Conservation (phyloP, 2,329 filamentous ascomycete genomes). For the Bipolaris gigantea region DNA sequence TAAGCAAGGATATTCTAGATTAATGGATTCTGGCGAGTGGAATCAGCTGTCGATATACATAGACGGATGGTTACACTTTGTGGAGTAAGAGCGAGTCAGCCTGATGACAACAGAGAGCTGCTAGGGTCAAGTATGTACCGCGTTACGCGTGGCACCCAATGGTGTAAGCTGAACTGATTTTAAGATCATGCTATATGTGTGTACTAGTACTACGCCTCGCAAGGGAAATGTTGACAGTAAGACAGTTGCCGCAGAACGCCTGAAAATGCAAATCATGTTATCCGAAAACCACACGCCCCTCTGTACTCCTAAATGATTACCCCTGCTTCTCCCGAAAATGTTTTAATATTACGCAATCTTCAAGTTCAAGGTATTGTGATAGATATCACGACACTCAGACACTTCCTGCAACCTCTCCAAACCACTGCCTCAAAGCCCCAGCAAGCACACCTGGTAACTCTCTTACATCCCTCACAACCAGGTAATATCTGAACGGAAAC, state of each 20-base stretch:
- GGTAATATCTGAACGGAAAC: constrained; percentile 96
- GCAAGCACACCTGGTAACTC: constrained; percentile 89
- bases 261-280: not conserved
- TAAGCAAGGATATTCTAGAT: no score
- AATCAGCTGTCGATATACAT: no score
- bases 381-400: constrained; percentile 4
- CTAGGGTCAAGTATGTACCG: not conserved
- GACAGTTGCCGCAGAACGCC: not conserved
- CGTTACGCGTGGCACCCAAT: no score
- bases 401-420: constrained; percentile 67
- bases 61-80: no score
- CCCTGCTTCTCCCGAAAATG: no score
- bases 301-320: no score
- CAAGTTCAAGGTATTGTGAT: no score
- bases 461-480: constrained; percentile 88
- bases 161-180: not conserved
- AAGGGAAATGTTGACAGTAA: no score
- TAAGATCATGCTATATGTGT: not conserved
- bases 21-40: no score
- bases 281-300: not conserved
- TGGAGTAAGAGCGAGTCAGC: not conserved
- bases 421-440: constrained; percentile 91
- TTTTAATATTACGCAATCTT: no score
- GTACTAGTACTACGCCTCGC: not conserved
- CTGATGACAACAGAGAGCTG: not conserved